These are phyloP conservation scores for Otatea glauca DNA, from an alignment of 176 grass and related monocot genomes.

Conservation along the genomic window DNA sequence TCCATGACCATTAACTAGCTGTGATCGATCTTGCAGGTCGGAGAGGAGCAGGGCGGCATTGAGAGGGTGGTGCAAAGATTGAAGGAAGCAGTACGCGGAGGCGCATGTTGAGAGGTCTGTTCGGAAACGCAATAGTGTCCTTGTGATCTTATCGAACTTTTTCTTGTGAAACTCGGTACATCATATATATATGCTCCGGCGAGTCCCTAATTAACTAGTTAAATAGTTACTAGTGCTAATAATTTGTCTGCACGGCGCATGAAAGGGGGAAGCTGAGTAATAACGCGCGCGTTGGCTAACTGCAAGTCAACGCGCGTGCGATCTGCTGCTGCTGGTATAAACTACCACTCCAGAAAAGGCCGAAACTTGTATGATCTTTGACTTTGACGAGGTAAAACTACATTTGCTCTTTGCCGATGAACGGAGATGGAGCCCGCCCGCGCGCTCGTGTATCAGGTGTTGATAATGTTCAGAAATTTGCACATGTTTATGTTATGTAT, in stretches of 20 bases:
- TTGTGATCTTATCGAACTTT: background rate
- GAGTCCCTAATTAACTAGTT: background rate
- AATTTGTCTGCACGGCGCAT: slow-evolving; percentile 6
- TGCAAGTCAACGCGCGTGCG: background rate
- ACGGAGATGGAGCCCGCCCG: background rate
- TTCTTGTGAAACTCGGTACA: background rate
- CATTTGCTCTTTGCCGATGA: no score
- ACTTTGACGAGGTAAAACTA: background rate
- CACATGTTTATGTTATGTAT: background rate
- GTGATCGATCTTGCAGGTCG: slow-evolving; percentile 21
- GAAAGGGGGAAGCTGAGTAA: background rate
- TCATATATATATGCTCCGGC: background rate
- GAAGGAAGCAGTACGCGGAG: slow-evolving; percentile 38
- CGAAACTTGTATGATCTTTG: background rate
- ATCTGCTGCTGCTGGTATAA: background rate
- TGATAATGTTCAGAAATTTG: background rate
- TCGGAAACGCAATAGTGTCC: background rate
- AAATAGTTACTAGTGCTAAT: background rate
- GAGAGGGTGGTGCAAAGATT: slow-evolving; percentile 52
- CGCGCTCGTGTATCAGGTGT: background rate
- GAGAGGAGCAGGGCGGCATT: slow-evolving; percentile 40
- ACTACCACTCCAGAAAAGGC: background rate
- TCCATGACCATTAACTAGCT: background rate
- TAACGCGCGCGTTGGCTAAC: background rate
- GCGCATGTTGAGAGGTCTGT: background rate